Evolutionary conservation across 192 early-diverging fungal species (phyloP).

Genomic region (Mortierella antarctica): DNA sequence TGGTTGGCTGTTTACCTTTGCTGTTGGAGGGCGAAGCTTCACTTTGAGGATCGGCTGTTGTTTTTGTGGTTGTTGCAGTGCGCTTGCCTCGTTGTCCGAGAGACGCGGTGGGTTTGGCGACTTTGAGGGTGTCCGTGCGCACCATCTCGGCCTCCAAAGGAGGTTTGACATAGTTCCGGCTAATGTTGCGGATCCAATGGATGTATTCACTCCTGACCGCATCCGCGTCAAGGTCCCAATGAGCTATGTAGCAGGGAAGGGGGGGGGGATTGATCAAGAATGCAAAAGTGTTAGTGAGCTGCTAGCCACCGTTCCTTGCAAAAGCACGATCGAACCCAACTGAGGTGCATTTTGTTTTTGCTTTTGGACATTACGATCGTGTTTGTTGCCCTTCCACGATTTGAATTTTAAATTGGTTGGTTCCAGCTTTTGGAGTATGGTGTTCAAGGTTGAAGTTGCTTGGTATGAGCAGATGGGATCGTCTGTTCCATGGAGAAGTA

Average conservation of each 20-base stretch:
- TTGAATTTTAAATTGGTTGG: conserved; percentile 24
- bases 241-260: conserved; percentile 8
- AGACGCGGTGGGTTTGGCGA: conserved; percentile 1
- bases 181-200: conserved; percentile 28
- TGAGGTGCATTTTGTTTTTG: background rate
- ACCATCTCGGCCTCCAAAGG: conserved; percentile 36
- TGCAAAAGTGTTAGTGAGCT: background rate
- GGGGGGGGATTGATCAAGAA: background rate
- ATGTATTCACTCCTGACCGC: conserved; percentile 16
- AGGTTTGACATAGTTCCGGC: conserved; percentile 8
- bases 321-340: background rate
- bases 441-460: conserved; percentile 11
- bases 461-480: conserved; percentile 39
- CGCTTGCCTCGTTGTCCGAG: background rate
- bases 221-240: conserved; percentile 39
- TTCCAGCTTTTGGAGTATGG: conserved; percentile 3
- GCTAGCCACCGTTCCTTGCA: too few relatives aligned
- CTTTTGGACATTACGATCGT: conserved; percentile 41
- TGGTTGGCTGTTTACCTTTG: too few relatives aligned
- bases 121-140: conserved; percentile 9
- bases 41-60: background rate
- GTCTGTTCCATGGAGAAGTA: conserved; percentile 38
- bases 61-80: background rate
- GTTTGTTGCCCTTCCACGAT: conserved; percentile 31
- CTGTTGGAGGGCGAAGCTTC: too few relatives aligned